Base-by-base conservation (phyloP, 768 basidiomycete genomes). In the Rhodosporidiobolus sp. region DNA sequence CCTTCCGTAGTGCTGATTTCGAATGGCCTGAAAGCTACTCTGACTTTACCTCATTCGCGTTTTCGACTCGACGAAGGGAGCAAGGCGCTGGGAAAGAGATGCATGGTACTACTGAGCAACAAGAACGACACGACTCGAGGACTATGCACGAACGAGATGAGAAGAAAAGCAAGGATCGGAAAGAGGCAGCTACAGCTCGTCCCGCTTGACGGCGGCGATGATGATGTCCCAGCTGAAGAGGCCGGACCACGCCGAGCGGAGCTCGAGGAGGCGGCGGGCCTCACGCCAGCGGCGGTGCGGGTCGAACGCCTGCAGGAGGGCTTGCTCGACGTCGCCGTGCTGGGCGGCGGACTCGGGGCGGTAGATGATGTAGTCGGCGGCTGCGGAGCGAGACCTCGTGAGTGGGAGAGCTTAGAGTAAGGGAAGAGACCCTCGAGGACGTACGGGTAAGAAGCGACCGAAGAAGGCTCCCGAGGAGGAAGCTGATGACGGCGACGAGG, bases 381-480 rank as follows among this genome's bases (percentile, higher is more conserved):
- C 73, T 73, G 59, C 30, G 9, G 2, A n/a, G n/a, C n/a, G n/a
- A n/a, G n/a, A n/a, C n/a, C n/a, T n/a, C 24, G 12, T 22, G 16
- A 3, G 30, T 5, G 12, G 32, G 10, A 9, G 6, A 48, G 48
- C 38, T 32, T n/a, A 43, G 5, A 19, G 5, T 14, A n/a, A 34
- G 8, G 34, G 35, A 30, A 16, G n/a, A 54, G 3, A 35, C n/a
- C n/a, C 24, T 69, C 58, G 17, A 93, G 94, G 81, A 96, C 95
- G 24, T 89, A 91, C 55, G 95, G 91, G 89, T 90, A 50, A 97
- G 83, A 72, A 98, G 84, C 26, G 91, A 92, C 66, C 95, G 87
- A 72, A 96, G 82, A 66, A 98, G 83, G 35, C 92, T 94, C 67
- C 95, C 95, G 77, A 97, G 86, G 78, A 98, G 83, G 81, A 98